Conservation (phyloP, 2,329 filamentous ascomycete genomes). For the Diaporthe amygdali region DNA sequence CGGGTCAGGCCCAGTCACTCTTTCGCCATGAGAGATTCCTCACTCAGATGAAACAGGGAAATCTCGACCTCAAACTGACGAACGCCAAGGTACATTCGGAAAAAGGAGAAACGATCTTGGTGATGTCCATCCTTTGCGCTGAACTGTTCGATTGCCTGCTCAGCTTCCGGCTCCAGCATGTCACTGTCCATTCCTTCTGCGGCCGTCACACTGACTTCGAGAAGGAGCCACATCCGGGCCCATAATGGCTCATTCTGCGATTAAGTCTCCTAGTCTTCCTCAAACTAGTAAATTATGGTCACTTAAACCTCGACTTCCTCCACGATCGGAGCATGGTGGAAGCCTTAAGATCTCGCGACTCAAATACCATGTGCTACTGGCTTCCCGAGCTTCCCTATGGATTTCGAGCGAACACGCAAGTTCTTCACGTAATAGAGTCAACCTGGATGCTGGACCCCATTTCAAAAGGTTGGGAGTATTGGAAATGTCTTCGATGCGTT, state of each 20-base stretch:
- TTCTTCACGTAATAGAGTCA: slow-evolving; percentile 9
- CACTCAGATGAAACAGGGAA: neutral
- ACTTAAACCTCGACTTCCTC: neutral
- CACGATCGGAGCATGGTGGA: neutral
- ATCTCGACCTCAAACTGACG: slow-evolving; percentile 3
- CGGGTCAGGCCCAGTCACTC: slow-evolving; percentile 2
- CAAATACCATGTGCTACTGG: slow-evolving; percentile 2
- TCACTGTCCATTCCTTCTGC: slow-evolving; percentile 10
- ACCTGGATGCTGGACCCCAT: neutral
- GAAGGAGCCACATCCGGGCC: neutral
- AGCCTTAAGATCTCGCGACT: neutral
- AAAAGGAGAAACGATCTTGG: neutral
- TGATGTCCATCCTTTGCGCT: neutral
- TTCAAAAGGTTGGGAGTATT: neutral
- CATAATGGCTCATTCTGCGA: neutral
- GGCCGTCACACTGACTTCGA: neutral
- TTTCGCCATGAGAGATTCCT: slow-evolving; percentile 1
- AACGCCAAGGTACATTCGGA: neutral
- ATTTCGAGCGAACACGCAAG: neutral
- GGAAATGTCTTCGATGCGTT: neutral
- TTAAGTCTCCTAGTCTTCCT: slow-evolving; percentile 6
- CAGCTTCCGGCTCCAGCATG: neutral
- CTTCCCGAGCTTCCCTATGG: neutral
- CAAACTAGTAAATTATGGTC: neutral
- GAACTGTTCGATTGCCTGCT: neutral